Evolutionary conservation across 768 basidiomycete genomes (phyloP).

Genomic region (Lentinula raphanica): DNA sequence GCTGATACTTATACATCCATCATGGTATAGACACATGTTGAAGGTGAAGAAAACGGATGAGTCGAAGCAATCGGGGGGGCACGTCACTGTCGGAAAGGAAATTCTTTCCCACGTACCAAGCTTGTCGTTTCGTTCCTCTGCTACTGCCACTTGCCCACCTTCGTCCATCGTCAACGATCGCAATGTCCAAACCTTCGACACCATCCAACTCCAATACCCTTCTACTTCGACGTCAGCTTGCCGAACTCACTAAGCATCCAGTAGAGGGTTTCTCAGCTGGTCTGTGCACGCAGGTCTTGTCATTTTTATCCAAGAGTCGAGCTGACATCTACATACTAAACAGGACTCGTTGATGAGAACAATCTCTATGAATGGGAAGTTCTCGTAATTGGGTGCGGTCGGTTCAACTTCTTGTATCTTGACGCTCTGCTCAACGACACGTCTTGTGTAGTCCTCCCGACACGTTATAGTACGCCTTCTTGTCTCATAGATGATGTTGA

Average conservation of each 20-base stretch:
- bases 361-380: slow-evolving; percentile 98
- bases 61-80: no score
- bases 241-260: slow-evolving; percentile 86
- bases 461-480: slow-evolving; percentile 75
- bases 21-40: no score
- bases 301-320: slow-evolving; percentile 16
- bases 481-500: neutral
- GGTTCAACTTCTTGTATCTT: slow-evolving; percentile 5
- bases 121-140: neutral
- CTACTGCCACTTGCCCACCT: neutral
- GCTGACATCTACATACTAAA: slow-evolving; percentile 23
- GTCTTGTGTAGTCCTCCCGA: slow-evolving; percentile 67
- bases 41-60: no score
- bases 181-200: slow-evolving; percentile 43
- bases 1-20: no score
- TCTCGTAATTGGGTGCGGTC: slow-evolving; percentile 88
- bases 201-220: slow-evolving; percentile 46
- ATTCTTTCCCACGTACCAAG: neutral
- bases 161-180: slow-evolving; percentile 6
- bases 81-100: neutral
- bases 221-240: slow-evolving; percentile 72
- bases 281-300: slow-evolving; percentile 26
- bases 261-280: slow-evolving; percentile 97
- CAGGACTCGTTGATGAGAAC: slow-evolving; percentile 90
- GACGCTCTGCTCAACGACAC: slow-evolving; percentile 15